A percentile compares a stretch with the other conserved stretches of the same genome.
Conservation (phyloP, 2,329 filamentous ascomycete species). For the Diplodia mutila region DNA sequence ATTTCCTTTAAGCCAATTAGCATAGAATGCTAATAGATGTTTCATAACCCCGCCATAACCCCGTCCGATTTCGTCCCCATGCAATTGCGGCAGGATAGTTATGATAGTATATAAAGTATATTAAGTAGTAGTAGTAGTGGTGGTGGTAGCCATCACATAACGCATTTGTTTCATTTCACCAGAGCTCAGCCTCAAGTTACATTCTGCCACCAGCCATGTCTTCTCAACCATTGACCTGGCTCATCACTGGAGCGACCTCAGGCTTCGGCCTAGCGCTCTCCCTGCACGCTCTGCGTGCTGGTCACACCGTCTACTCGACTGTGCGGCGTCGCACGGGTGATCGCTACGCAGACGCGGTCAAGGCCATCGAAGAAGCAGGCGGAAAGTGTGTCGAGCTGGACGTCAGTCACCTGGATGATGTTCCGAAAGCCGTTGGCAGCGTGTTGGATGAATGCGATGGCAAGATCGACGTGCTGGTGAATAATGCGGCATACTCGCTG, state of each 20-base stretch:
- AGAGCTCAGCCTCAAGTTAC: background rate
- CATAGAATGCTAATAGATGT: background rate
- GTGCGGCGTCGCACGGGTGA: conserved; percentile 27
- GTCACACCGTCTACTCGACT: conserved; percentile 35
- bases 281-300: conserved; percentile 26
- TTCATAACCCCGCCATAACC: background rate
- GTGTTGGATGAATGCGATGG: conserved; percentile 15
- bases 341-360: background rate
- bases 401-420: conserved; percentile 10
- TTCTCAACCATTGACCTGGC: conserved; percentile 25
- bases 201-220: background rate
- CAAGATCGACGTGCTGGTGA: conserved; percentile 34
- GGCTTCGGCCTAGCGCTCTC: conserved; percentile 33
- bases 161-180: background rate
- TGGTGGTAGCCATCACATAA: background rate
- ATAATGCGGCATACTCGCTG: conserved; percentile 35
- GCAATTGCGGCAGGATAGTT: too few species aligned
- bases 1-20: background rate
- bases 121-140: background rate
- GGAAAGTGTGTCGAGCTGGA: conserved; percentile 29
- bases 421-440: background rate
- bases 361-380: conserved; percentile 2
- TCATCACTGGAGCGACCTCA: conserved; percentile 36
- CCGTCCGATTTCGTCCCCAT: background rate
- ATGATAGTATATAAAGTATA: background rate